Base-by-base conservation (phyloP, 225 moss, liverwort and hornwort genomes). In the Physcomitrium patens region DNA sequence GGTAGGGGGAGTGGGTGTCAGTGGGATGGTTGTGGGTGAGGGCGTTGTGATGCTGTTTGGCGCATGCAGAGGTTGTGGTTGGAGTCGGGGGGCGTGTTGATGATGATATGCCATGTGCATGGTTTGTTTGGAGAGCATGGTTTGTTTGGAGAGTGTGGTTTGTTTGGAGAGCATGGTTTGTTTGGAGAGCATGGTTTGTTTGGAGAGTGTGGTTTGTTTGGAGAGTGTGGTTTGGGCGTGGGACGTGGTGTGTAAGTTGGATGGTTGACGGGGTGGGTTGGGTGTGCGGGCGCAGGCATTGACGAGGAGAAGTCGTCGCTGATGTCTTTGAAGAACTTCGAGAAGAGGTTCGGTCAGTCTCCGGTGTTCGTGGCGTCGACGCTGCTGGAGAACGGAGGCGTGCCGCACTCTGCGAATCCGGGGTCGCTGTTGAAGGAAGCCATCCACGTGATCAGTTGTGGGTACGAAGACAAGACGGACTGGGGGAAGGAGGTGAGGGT, bases 381-480 rank as follows among this genome's bases (percentile, higher is more conserved):
- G 5, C 71, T 86, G 5, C 84, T 80, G 60, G 81, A 86, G 63
- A 77, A 84, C 15, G 91, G 91, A 44, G 91, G 91, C 13, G 80
- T 91, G 60, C 83, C 91, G 14, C 86, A 78, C 17, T 60, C 86
- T 65, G 81, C 82, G 0, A 86, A 77, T 59, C 83, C 90, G 20
- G 88, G 78, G 49, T 84, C 78, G n/a, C 73, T 88, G 65, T 71
- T 91, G 54, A 91, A 91, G 71, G 91, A 91, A 89, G 91, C 91
- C 27, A 88, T 91, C 56, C 89, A 91, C 76, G 91, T 91, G n/a
- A 89, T 91, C 61, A 91, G 91, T 70, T 91, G 91, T 67, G 91
- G 89, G 11, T 91, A 89, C 27, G 91, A 91, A 75, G 91, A 91
- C 77, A 89, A 89, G 72, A 76, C 91, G 28, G 89, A 91, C 42